These are phyloP conservation scores for Sugiyamaella chiloensis DNA, from an alignment of 805 yeast species.

Conservation along the genomic window DNA sequence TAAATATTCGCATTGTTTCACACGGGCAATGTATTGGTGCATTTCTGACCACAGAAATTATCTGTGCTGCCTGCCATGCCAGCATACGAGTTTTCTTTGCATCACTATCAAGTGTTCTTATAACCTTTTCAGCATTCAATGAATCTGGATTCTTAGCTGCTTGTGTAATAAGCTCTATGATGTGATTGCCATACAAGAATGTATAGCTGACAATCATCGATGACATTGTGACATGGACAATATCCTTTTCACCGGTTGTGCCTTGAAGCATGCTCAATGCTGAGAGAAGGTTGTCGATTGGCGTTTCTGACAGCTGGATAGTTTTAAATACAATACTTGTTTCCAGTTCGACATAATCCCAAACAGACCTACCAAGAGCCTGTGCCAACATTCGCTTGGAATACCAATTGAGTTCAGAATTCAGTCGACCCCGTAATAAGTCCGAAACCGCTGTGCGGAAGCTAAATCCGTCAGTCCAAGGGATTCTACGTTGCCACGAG, in stretches of 20 bases:
- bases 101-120: constrained; percentile 13
- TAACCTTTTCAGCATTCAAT: constrained; percentile 3
- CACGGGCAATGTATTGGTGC: constrained; percentile 22
- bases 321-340: constrained; percentile 15
- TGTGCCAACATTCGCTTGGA: constrained; percentile 22
- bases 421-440: constrained; percentile 8
- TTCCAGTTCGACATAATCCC: constrained; percentile 26
- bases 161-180: constrained; percentile 12
- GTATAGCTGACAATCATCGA: constrained; percentile 17
- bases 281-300: constrained; percentile 14
- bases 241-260: constrained; percentile 12
- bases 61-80: constrained; percentile 28
- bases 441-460: constrained; percentile 12
- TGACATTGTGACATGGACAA: constrained; percentile 15
- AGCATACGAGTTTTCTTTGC: constrained; percentile 18
- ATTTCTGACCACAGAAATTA: constrained; percentile 19
- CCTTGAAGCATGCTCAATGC: constrained; percentile 19
- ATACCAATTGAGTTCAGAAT: constrained; percentile 4
- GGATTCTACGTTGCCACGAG: constrained; percentile 19
- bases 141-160: constrained; percentile 11
- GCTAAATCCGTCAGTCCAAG: constrained; percentile 14
- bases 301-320: constrained; percentile 17
- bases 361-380: constrained; percentile 23
- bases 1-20: constrained; percentile 24
- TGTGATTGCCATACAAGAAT: constrained; percentile 9